Percentiles rank a stretch among this genome's conserved stretches.
Conservation (phyloP, 1,284 basidiomycete species). For the Sporisorium iseilematis-ciliati region DNA sequence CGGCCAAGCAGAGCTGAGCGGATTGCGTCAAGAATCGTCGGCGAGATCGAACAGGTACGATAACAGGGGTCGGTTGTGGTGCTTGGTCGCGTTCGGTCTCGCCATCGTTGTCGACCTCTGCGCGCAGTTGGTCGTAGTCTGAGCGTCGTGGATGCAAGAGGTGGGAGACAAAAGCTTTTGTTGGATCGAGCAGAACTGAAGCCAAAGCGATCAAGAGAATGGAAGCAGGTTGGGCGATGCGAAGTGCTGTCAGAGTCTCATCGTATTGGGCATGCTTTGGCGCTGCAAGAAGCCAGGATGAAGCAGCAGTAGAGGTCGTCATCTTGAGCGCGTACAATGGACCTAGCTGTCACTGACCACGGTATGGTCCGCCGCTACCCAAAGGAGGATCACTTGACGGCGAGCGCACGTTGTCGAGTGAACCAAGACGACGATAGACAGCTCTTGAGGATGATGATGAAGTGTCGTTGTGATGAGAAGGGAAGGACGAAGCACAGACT, state of each 20-base stretch:
- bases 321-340: background rate
- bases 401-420: background rate
- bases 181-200: constrained; percentile 41
- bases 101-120: constrained; percentile 27
- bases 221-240: constrained; percentile 43
- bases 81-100: constrained; percentile 12
- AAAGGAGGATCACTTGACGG: too few relatives aligned
- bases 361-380: background rate
- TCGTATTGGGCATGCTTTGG: constrained; percentile 32
- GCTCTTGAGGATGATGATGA: background rate
- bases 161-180: constrained; percentile 25
- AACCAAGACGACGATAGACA: background rate
- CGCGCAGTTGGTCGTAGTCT: constrained; percentile 37
- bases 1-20: constrained; percentile 46
- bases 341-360: background rate
- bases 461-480: constrained; percentile 1
- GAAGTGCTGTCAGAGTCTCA: constrained; percentile 34
- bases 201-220: constrained; percentile 47
- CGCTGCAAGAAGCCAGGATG: constrained; percentile 18
- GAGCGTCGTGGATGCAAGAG: constrained; percentile 25
- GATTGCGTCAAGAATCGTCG: constrained; percentile 53
- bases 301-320: background rate
- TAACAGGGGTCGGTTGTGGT: constrained; percentile 58
- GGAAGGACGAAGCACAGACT: background rate
- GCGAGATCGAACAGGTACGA: constrained; percentile 59